Evolutionary conservation across 345 rosid species (phyloP).

Genomic region (Brassica carinata): DNA sequence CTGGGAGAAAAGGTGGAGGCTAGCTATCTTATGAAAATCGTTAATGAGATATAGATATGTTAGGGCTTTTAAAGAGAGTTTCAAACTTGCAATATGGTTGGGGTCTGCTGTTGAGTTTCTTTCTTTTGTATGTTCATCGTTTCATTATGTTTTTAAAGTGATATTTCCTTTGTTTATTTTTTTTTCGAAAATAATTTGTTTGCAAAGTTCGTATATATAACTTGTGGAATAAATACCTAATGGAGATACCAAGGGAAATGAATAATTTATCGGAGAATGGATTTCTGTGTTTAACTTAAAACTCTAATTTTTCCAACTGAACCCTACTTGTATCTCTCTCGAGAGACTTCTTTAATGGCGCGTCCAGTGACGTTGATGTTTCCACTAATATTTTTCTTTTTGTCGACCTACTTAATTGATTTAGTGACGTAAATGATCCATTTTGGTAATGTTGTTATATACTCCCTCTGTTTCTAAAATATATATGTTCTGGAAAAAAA

Average conservation of each 20-base stretch:
- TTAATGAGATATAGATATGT: conserved; percentile 19
- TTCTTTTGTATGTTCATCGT: conserved; percentile 8
- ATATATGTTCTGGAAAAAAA: too few species aligned
- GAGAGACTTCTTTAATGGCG: conserved; percentile 24
- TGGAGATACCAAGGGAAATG: not conserved
- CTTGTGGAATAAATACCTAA: not conserved
- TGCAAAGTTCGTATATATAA: not conserved
- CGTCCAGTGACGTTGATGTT: not conserved
- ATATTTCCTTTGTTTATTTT: conserved; percentile 14
- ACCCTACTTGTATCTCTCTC: not conserved
- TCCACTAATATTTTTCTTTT: not conserved
- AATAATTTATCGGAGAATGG: not conserved
- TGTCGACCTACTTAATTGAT: conserved; percentile 16
- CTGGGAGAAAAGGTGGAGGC: not conserved
- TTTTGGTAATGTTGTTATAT: not conserved
- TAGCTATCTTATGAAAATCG: not conserved
- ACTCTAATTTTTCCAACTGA: not conserved
- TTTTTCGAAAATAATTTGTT: not conserved
- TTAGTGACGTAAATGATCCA: not conserved
- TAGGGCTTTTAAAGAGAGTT: conserved; percentile 28
- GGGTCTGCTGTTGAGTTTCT: conserved; percentile 8
- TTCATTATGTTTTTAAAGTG: conserved; percentile 21
- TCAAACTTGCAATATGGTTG: conserved; percentile 12
- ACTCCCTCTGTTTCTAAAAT: too few species aligned
- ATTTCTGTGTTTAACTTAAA: not conserved